Base-by-base conservation (phyloP, 768 basidiomycete genomes). In the Crassisporium funariophilum region DNA sequence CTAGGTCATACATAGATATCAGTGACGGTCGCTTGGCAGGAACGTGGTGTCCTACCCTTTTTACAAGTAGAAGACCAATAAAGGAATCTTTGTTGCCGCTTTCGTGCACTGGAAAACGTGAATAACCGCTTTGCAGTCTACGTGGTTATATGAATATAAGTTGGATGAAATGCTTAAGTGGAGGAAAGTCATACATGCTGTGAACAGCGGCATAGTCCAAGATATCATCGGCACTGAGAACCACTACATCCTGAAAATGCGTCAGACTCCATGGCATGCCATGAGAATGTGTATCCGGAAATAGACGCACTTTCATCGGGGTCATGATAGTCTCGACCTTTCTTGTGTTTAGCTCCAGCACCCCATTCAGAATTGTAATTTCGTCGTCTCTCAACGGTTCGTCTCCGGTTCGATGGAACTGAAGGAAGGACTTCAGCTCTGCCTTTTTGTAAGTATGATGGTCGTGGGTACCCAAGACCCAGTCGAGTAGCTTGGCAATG, bases 81-180 rank as follows among this genome's bases (percentile, higher is more conserved):
- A 93, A 97, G 8, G 86, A 76, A n/a, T 79, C 62, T n/a, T 81
- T 79, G 35, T 87, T 76, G 1, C 78, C 80, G 4, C 85, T 77
- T 50, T 82, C 81, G 58, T 95, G 91, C 0, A 98, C 79, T 0
- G 95, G 95, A 58, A 98, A 90, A 15, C 95, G 84, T 1, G 93
- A 95, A 62, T 95, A 97, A 0, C 95, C 95, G 53, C 84, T 88
- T 19, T 75, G 63, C 23, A 88, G 65, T 31, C 84, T 87, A 55
- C n/a, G 44, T 7, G 22, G n/a, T n/a, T n/a, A n/a, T n/a, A 22
- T 19, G 17, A 3, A 27, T 21, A 35, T 23, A 41, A 37, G 11
- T 21, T 55, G 36, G 50, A 52, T 17, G 3, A 44, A 38, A 38
- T 16, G 34, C 12, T 29, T 10, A 34, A 4, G 42, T 35, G 7